These are phyloP conservation scores for Mycena citricolor DNA, from an alignment of 1,284 basidiomycete genomes.

Conservation along the genomic window DNA sequence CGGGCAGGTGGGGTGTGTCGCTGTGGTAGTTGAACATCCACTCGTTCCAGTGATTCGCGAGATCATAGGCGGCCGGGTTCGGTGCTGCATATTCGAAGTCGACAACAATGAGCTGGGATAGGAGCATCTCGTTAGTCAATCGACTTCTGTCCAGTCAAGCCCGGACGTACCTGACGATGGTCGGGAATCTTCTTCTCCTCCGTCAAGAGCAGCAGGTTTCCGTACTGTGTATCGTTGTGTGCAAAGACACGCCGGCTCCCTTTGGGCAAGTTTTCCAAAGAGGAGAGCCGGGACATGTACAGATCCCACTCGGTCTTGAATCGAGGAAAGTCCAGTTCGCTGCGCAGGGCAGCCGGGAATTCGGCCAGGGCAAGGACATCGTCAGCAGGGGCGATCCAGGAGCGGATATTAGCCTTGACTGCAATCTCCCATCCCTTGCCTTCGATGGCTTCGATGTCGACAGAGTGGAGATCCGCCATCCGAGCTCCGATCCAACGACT, in stretches of 20 bases:
- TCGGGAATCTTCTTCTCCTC: conserved; percentile 53
- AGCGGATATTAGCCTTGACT: conserved; percentile 58
- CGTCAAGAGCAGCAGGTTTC: conserved; percentile 81
- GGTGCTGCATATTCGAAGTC: conserved; percentile 94
- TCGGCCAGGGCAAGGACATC: conserved; percentile 59
- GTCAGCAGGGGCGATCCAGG: conserved; percentile 65
- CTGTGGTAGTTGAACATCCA: conserved; percentile 91
- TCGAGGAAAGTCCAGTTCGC: conserved; percentile 58
- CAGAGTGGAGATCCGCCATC: conserved; percentile 92
- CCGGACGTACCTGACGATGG: conserved; percentile 61
- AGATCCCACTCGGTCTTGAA: conserved; percentile 65
- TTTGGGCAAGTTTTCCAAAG: conserved; percentile 54
- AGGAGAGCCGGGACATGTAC: conserved; percentile 70
- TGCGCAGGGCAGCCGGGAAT: conserved; percentile 42
- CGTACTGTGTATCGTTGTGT: conserved; percentile 94
- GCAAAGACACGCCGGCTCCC: conserved; percentile 71
- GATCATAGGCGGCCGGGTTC: conserved; percentile 89
- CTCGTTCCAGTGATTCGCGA: conserved; percentile 95
- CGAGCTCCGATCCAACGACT: conserved; percentile 85
- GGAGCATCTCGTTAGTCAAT: conserved; percentile 8
- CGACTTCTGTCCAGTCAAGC: neutral
- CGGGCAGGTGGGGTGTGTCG: conserved; percentile 70
- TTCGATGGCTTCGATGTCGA: conserved; percentile 75
- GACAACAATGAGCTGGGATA: conserved; percentile 80
- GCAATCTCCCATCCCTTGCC: conserved; percentile 57